Evolutionary conservation across 108 stramenopile species (phyloP).

Genomic region (Schizochytrium sp.): DNA sequence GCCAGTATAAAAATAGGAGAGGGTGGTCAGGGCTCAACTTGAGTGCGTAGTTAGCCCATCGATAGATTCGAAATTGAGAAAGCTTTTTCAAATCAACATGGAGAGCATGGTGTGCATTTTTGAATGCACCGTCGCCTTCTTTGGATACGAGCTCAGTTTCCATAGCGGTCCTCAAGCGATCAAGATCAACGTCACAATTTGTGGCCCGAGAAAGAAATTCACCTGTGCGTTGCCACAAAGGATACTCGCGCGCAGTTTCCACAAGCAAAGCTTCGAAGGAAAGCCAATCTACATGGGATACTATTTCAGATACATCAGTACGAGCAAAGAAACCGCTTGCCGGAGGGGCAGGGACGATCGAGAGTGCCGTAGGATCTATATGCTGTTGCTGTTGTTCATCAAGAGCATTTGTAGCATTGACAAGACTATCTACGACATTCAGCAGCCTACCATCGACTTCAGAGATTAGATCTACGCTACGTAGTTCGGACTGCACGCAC

Average conservation of each 20-base stretch:
- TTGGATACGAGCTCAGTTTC: not conserved
- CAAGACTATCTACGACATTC: not conserved
- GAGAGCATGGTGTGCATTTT: not conserved
- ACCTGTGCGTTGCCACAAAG: not conserved
- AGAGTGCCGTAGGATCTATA: not conserved
- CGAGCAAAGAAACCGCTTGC: not conserved
- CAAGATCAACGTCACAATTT: not conserved
- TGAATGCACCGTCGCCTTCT: not conserved
- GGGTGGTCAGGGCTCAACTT: not conserved
- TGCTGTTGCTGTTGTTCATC: not conserved
- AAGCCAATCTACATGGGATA: constrained; percentile 12
- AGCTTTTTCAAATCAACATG: constrained; percentile 44
- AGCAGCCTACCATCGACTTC: not conserved
- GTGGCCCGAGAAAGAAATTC: not conserved
- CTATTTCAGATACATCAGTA: not conserved
- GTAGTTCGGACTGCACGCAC: not conserved
- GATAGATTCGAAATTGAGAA: constrained; percentile 28
- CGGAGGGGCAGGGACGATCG: not conserved
- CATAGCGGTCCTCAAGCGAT: not conserved
- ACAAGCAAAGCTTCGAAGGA: constrained; percentile 45
- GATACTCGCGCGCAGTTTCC: constrained; percentile 39
- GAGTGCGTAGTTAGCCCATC: constrained; percentile 40
- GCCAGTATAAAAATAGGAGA: constrained; percentile 20
- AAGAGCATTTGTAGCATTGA: not conserved
- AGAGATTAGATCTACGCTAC: not conserved